Evolutionary conservation across 257 asterid species (phyloP).

Genomic region (Linaria vulgaris): DNA sequence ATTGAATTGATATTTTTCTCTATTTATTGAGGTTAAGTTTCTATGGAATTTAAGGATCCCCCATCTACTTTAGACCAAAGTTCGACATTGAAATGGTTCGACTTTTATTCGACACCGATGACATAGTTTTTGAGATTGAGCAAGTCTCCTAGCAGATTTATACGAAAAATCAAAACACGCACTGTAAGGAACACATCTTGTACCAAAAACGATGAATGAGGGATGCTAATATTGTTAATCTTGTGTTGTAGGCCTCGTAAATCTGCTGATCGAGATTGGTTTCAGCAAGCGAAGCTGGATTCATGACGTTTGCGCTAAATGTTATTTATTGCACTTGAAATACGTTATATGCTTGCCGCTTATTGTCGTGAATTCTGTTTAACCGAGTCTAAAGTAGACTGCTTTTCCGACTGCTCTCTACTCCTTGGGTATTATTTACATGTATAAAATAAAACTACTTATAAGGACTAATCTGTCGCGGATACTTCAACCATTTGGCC

Average conservation of each 20-base stretch:
- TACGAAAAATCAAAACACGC: no score
- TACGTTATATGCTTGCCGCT: not conserved
- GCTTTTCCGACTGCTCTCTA: constrained; percentile 14
- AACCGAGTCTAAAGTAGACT: constrained; percentile 25
- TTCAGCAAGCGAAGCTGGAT: no score
- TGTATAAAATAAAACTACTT: constrained; percentile 28
- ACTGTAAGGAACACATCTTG: not conserved
- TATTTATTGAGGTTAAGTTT: not conserved
- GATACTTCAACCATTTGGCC: constrained; percentile 23
- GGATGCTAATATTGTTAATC: no score
- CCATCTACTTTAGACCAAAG: constrained; percentile 2
- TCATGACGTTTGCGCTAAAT: not conserved
- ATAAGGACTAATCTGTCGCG: constrained; percentile 3
- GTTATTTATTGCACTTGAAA: not conserved
- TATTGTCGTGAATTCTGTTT: constrained; percentile 20
- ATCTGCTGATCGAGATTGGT: no score
- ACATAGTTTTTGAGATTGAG: not conserved
- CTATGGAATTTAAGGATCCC: not conserved
- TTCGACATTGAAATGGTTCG: not conserved
- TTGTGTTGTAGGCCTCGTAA: no score
- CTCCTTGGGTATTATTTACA: constrained; percentile 46
- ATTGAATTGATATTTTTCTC: not conserved
- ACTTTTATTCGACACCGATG: not conserved
- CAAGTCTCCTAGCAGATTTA: not conserved
- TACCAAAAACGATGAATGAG: no score